Evolutionary conservation across 1,139 yeast species (phyloP).

Genomic region (Yarrowia galli): DNA sequence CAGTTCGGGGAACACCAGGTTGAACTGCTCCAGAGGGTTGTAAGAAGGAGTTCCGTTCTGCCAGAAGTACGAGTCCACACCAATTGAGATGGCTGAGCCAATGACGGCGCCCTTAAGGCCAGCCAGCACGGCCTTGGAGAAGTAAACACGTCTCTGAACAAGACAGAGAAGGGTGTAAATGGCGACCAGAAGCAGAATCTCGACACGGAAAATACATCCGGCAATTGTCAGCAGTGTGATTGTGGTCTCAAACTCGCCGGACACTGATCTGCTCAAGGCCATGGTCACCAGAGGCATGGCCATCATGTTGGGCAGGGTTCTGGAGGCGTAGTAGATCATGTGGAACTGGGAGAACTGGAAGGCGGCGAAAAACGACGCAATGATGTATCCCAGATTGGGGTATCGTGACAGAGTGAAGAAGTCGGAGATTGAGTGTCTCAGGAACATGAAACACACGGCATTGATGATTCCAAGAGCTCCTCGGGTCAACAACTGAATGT

Average conservation of each 20-base stretch:
- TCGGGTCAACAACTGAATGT: conserved; percentile 55
- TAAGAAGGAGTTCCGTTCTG: conserved; percentile 47
- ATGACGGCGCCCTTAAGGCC: conserved; percentile 61
- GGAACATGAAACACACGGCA: conserved; percentile 46
- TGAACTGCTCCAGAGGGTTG: conserved; percentile 39
- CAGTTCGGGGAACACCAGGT: conserved; percentile 69
- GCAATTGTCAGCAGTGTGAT: conserved; percentile 66
- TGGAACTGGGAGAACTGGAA: conserved; percentile 78
- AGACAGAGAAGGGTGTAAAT: conserved; percentile 53
- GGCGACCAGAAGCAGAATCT: conserved; percentile 67
- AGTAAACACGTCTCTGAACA: conserved; percentile 54
- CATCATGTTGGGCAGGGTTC: conserved; percentile 86
- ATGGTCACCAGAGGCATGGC: conserved; percentile 76
- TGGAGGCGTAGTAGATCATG: conserved; percentile 72
- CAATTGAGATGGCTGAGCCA: conserved; percentile 61
- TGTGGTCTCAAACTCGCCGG: conserved; percentile 60
- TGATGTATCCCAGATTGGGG: conserved; percentile 40
- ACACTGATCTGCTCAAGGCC: conserved; percentile 61
- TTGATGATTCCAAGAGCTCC: conserved; percentile 50
- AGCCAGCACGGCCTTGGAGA: conserved; percentile 53
- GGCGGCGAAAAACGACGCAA: conserved; percentile 61
- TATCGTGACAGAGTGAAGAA: conserved; percentile 38
- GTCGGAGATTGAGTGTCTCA: conserved; percentile 45
- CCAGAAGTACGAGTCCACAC: conserved; percentile 85
- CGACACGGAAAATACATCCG: conserved; percentile 75